These are phyloP conservation scores for Schwanniomyces etchellsii DNA, from an alignment of 1,139 yeast species.

Conservation along the genomic window DNA sequence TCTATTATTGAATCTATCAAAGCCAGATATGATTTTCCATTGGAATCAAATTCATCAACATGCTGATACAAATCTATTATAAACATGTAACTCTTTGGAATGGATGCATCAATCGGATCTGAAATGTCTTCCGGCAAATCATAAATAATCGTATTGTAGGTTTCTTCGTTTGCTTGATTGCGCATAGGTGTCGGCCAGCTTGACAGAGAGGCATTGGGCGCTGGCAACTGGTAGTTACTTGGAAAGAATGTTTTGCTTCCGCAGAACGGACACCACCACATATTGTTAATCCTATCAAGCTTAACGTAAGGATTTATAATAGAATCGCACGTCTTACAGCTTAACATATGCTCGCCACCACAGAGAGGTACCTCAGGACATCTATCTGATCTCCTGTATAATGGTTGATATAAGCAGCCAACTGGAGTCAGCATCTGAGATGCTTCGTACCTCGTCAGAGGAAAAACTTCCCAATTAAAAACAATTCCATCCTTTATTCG, in stretches of 20 bases:
- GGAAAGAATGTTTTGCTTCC: slow-evolving; percentile 20
- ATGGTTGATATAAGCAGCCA: slow-evolving; percentile 34
- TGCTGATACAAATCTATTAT: slow-evolving; percentile 29
- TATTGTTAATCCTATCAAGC: slow-evolving; percentile 23
- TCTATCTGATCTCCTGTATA: slow-evolving; percentile 6
- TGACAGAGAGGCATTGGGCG: neutral
- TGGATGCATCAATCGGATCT: slow-evolving; percentile 4
- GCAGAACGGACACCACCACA: slow-evolving; percentile 42
- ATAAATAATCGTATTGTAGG: slow-evolving; percentile 22
- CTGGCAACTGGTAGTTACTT: neutral
- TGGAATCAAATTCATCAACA: slow-evolving; percentile 13
- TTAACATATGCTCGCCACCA: neutral
- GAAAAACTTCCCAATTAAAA: slow-evolving; percentile 56
- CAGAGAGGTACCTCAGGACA: neutral
- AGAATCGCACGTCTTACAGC: slow-evolving; percentile 24
- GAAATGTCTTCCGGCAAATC: slow-evolving; percentile 20
- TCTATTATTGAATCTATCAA: slow-evolving; percentile 14
- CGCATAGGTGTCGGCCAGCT: neutral
- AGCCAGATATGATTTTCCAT: slow-evolving; percentile 12
- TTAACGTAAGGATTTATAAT: slow-evolving; percentile 25
- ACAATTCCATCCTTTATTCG: slow-evolving; percentile 29
- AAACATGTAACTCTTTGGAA: slow-evolving; percentile 15
- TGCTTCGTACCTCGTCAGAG: slow-evolving; percentile 34
- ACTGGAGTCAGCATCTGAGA: slow-evolving; percentile 28
- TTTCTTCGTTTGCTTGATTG: slow-evolving; percentile 8